Evolutionary conservation across 495 filamentous ascomycete species (phyloP).

Genomic region (Tuber microsphaerosporum): DNA sequence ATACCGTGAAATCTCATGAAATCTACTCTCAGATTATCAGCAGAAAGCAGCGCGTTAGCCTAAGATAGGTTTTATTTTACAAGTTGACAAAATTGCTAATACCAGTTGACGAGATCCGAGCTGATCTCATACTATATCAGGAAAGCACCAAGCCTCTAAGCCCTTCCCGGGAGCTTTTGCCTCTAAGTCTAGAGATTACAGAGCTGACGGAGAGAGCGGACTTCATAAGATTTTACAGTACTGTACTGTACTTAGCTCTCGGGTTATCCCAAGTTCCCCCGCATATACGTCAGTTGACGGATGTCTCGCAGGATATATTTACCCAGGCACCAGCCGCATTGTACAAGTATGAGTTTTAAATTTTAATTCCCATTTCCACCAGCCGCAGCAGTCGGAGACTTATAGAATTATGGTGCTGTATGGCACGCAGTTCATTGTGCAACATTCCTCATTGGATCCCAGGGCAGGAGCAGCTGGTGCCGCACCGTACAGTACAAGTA

Average conservation of each 20-base stretch:
- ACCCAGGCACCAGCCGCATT: not conserved
- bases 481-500: not conserved
- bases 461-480: not conserved
- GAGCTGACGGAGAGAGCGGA: too few relatives aligned
- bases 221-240: too few relatives aligned
- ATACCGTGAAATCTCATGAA: too few relatives aligned
- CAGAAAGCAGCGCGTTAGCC: too few relatives aligned
- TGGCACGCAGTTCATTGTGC: not conserved
- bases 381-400: not conserved
- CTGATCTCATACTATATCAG: too few relatives aligned
- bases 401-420: not conserved
- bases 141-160: too few relatives aligned
- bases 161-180: too few relatives aligned
- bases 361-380: not conserved
- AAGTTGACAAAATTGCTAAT: too few relatives aligned
- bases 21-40: too few relatives aligned
- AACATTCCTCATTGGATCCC: not conserved
- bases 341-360: not conserved
- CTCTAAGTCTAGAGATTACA: too few relatives aligned
- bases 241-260: not conserved
- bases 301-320: not conserved
- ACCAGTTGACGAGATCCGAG: too few relatives aligned
- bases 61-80: too few relatives aligned
- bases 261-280: not conserved
- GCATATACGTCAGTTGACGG: not conserved